phyloP scores from a whole-genome alignment of 108 stramenopile genomes.

The Nannochloropsis salina region DNA sequence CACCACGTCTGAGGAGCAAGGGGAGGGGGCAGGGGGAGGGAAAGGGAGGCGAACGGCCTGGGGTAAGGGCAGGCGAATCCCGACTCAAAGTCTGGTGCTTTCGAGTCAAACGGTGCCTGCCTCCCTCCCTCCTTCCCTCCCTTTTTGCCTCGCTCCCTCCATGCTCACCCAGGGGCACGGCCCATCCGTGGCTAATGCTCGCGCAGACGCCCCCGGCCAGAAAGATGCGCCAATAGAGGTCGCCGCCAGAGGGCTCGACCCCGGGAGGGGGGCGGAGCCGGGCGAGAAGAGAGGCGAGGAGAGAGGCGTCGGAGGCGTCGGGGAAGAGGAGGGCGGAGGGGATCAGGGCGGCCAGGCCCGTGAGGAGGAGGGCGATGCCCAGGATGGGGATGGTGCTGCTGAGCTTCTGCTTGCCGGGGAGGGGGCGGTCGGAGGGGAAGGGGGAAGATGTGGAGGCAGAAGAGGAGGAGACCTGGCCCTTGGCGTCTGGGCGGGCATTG shows the following conservation, averaged over 20 bases:
- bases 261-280: background rate
- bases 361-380: background rate
- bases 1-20: conserved; percentile 63
- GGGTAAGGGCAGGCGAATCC: too few relatives aligned
- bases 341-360: background rate
- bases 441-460: background rate
- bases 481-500: background rate
- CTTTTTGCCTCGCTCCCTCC: background rate
- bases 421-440: background rate
- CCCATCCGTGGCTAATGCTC: background rate
- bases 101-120: too few relatives aligned
- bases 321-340: background rate
- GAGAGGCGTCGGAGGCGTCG: background rate
- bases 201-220: background rate
- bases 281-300: background rate
- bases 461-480: background rate
- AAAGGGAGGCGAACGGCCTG: background rate
- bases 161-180: background rate
- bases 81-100: too few relatives aligned
- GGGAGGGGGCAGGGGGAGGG: background rate
- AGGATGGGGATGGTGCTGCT: background rate
- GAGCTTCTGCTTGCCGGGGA: background rate
- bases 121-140: background rate
- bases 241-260: background rate
- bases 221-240: background rate